Evolutionary conservation across 2,329 filamentous ascomycete species (phyloP).

Genomic region (Paramyrothecium roridum): DNA sequence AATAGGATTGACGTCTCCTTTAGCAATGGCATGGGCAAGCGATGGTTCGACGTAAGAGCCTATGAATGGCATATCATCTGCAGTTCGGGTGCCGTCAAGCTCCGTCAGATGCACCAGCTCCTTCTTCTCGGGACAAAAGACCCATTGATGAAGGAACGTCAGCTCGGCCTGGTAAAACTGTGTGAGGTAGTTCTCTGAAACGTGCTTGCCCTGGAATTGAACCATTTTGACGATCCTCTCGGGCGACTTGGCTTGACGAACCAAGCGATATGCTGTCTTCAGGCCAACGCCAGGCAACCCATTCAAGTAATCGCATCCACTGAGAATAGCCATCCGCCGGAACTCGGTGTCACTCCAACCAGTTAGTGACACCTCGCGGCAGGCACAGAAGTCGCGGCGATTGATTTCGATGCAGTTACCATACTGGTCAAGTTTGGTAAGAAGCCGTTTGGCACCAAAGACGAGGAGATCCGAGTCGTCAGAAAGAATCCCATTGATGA

Average conservation of each 20-base stretch:
- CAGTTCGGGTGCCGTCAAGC: conserved; percentile 58
- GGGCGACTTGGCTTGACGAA: conserved; percentile 85
- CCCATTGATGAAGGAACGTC: conserved; percentile 92
- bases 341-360: conserved; percentile 94
- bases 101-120: conserved; percentile 73
- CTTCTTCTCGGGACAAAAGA: conserved; percentile 75
- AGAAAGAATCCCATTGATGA: conserved; percentile 84
- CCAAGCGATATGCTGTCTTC: conserved; percentile 87
- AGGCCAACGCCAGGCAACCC: conserved; percentile 82
- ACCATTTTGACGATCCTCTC: conserved; percentile 79
- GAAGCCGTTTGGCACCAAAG: conserved; percentile 83
- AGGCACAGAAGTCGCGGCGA: conserved; percentile 82
- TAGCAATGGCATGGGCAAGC: conserved; percentile 70
- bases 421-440: conserved; percentile 93
- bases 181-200: conserved; percentile 78
- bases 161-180: conserved; percentile 83
- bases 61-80: conserved; percentile 76
- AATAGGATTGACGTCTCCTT: conserved; percentile 83
- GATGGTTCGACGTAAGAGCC: conserved; percentile 68
- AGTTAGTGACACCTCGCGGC: conserved; percentile 81
- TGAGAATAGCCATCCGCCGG: conserved; percentile 91
- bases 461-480: conserved; percentile 96
- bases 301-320: conserved; percentile 92
- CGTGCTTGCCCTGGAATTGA: conserved; percentile 84
- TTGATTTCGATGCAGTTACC: conserved; percentile 92